These are phyloP conservation scores for Physcomitrium patens DNA, from an alignment of 225 moss, liverwort and hornwort genomes.

Conservation along the genomic window DNA sequence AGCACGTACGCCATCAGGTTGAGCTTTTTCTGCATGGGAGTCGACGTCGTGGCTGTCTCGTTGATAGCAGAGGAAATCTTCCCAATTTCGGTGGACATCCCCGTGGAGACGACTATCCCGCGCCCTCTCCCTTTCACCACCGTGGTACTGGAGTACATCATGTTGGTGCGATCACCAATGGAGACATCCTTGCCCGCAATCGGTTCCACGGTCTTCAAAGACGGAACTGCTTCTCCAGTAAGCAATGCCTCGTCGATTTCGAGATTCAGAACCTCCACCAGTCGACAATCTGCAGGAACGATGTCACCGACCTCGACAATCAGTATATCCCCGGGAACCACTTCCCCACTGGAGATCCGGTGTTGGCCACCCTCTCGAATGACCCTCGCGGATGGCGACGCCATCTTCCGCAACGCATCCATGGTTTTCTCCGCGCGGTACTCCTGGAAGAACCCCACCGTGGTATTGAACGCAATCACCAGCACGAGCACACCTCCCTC, in stretches of 20 bases:
- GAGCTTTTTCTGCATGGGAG: constrained; percentile 52
- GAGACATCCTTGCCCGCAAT: constrained; percentile 28
- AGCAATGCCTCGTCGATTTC: constrained; percentile 63
- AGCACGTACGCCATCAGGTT: constrained; percentile 49
- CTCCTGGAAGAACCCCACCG: constrained; percentile 54
- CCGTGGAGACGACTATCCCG: constrained; percentile 45
- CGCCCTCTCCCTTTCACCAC: constrained; percentile 55
- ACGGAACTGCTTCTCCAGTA: constrained; percentile 50
- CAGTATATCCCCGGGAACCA: constrained; percentile 50
- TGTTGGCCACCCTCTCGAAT: constrained; percentile 44
- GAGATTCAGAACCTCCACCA: constrained; percentile 55
- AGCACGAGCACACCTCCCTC: constrained; percentile 50
- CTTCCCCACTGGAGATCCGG: constrained; percentile 44
- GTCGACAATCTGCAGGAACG: constrained; percentile 57
- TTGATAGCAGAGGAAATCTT: constrained; percentile 50
- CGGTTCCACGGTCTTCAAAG: constrained; percentile 37
- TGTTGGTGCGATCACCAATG: constrained; percentile 49
- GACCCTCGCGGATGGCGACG: constrained; percentile 63
- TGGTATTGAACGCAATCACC: constrained; percentile 54
- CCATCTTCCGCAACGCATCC: constrained; percentile 63
- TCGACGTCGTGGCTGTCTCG: constrained; percentile 41
- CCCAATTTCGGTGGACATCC: constrained; percentile 61
- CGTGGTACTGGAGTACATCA: constrained; percentile 48
- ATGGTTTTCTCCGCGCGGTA: constrained; percentile 61
- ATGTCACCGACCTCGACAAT: constrained; percentile 60